These are phyloP conservation scores for Aspergillus sclerotioniger DNA, from an alignment of 495 filamentous ascomycete genomes.

Conservation along the genomic window DNA sequence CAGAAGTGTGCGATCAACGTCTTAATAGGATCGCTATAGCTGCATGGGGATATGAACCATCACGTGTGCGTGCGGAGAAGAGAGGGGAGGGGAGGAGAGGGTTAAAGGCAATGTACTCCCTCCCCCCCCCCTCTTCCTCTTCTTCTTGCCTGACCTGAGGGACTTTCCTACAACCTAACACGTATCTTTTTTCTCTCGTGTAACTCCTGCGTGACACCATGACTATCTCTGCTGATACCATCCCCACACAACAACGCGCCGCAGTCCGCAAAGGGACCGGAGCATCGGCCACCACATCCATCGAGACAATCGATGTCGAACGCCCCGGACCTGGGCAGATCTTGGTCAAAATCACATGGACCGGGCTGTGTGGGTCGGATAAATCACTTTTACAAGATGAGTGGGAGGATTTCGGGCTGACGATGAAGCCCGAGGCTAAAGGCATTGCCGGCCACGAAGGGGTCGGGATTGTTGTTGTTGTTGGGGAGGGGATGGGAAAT, in stretches of 20 bases:
- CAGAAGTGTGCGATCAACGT: not conserved
- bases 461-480: conserved; percentile 29
- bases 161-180: not conserved
- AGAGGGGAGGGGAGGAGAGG: too few species aligned
- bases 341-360: conserved; percentile 13
- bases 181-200: not conserved
- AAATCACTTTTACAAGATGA: conserved; percentile 12
- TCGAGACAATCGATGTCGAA: conserved; percentile 3
- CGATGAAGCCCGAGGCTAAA: conserved; percentile 9
- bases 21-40: not conserved
- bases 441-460: conserved; percentile 40
- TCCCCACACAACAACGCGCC: conserved; percentile 10
- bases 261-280: conserved; percentile 10
- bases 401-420: conserved; percentile 9
- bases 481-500: conserved; percentile 19
- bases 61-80: conserved; percentile 2
- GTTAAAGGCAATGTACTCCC: not conserved
- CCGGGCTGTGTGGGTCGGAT: conserved; percentile 11
- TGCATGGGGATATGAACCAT: not conserved
- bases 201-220: not conserved
- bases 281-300: conserved; percentile 5
- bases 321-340: conserved; percentile 10
- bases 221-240: not conserved
- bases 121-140: too few species aligned
- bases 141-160: not conserved